Percentiles rank a stretch among this genome's conserved stretches.
Conservation (phyloP, 352 stramenopile genomes). For the Pythium guiyangense region DNA sequence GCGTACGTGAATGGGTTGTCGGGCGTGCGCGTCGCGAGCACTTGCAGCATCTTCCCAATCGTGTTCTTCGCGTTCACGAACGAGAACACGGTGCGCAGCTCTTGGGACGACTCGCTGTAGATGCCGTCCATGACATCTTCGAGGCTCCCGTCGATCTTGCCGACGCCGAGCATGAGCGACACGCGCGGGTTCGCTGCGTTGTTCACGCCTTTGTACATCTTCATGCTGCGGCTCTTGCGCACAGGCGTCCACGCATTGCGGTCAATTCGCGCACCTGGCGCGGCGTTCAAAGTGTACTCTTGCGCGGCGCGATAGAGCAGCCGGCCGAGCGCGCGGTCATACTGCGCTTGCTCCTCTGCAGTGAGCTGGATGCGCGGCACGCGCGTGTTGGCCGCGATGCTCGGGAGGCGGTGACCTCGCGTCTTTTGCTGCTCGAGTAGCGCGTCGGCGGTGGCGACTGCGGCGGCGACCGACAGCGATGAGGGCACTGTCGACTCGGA, state of each 20-base stretch:
- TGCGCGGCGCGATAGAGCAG: constrained; percentile 24
- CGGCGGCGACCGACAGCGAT: not conserved
- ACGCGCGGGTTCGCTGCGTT: constrained; percentile 27
- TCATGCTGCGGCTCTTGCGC: constrained; percentile 27
- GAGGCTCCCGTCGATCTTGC: constrained; percentile 28
- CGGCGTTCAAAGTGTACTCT: constrained; percentile 16
- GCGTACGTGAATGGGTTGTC: constrained; percentile 34
- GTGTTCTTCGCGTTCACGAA: constrained; percentile 26
- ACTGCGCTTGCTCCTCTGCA: constrained; percentile 23
- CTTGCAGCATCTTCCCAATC: constrained; percentile 35
- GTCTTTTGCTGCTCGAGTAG: not conserved
- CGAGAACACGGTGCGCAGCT: constrained; percentile 35
- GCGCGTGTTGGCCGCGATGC: constrained; percentile 9
- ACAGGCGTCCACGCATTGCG: constrained; percentile 33
- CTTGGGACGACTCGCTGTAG: constrained; percentile 31
- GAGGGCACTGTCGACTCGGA: not conserved
- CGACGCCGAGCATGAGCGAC: constrained; percentile 24
- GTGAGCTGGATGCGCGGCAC: constrained; percentile 9
- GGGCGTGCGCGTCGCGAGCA: constrained; percentile 19
- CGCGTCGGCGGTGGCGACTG: not conserved
- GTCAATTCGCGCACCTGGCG: constrained; percentile 9
- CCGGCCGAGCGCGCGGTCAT: constrained; percentile 19
- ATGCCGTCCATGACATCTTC: constrained; percentile 44
- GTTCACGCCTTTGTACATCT: constrained; percentile 45
- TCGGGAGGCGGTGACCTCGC: constrained; percentile 16